phyloP scores from a whole-genome alignment of 1,284 basidiomycete genomes.

The Schizophyllum amplum region DNA sequence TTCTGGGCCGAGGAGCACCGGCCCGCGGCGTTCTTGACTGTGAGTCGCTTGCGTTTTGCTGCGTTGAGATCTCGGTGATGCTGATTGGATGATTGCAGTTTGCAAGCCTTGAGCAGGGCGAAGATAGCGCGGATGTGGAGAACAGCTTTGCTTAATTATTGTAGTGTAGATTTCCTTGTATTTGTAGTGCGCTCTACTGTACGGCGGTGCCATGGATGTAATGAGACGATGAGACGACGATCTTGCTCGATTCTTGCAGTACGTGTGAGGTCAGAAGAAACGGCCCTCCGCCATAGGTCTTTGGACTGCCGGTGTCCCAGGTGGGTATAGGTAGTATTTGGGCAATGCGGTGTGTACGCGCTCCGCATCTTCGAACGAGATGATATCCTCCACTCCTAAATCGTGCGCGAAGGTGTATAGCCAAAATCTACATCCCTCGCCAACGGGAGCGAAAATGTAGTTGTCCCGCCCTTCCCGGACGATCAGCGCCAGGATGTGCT shows the following conservation, averaged over 20 bases:
- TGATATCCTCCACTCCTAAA: neutral
- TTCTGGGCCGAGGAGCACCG: slow-evolving; percentile 98
- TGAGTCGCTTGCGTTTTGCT: slow-evolving; percentile 32
- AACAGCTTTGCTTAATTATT: slow-evolving; percentile 65
- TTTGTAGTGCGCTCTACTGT: neutral
- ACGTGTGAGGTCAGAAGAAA: neutral
- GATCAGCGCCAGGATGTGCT: neutral
- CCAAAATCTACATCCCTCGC: neutral
- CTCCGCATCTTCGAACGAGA: neutral
- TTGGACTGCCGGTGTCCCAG: neutral
- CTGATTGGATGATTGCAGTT: slow-evolving; percentile 42
- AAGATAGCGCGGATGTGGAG: slow-evolving; percentile 87
- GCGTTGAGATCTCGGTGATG: slow-evolving; percentile 1
- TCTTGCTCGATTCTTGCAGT: too few relatives aligned
- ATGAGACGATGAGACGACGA: neutral
- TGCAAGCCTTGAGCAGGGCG: slow-evolving; percentile 76
- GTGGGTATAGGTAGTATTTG: neutral
- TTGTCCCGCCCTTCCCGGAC: neutral
- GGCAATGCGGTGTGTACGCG: neutral
- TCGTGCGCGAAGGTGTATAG: neutral
- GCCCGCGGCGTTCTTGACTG: slow-evolving; percentile 83
- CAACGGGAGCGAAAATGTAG: neutral
- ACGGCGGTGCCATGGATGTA: neutral
- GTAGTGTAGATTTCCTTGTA: neutral
- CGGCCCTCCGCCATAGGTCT: neutral